Base-by-base conservation (phyloP, 495 filamentous ascomycete genomes). In the Glarea lozoyensis region DNA sequence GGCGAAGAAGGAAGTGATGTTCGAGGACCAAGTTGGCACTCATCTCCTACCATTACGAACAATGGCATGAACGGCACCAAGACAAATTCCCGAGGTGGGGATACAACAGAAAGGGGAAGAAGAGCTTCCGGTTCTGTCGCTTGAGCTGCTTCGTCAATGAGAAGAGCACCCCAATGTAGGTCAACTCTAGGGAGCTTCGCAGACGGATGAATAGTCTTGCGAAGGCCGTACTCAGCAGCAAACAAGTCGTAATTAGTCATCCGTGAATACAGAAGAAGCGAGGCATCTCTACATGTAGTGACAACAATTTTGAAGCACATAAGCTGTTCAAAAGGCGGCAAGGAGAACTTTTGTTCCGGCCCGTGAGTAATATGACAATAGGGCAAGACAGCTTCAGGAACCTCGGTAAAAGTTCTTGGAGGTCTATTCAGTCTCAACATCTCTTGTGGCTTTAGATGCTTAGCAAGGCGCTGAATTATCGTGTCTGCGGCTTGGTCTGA, bases 121-220 rank as follows among this genome's bases (percentile, higher is more conserved):
- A 68, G 52, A 21, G 64, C 56, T 39, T 75, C 70, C 13, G 70
- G 65, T 56, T 78, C 74, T 24, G 63, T 73, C 9, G 71, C 70
- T 57, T 76, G 72, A 40, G 72, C 72, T 17, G 75, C 74, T 59
- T 78, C 73, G 50, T 78, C 73, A 33, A 78, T 60, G 2, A 78
- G 50, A 10, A 78, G 61, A 19, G 70, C 71, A 23, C 56, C 59
- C 73, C 73, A 76, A 56, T 77, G 72, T 24, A 74, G 53, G 32
- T 52, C 25, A 22, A 38, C 27, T 7, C 13, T 23, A 15, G 48
- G 2, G 2, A 39, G 41, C 3, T 29, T 45, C 10, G 34, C 32
- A n/a, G 34, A 38, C 5, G 56, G 56, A 31, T 57, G 52, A 24
- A 53, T 50, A 1, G 36, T 12, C 11, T 9, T 42, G 12, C 19